phyloP scores from a whole-genome alignment of 2,329 filamentous ascomycete genomes.

The Aspergillus unguis region DNA sequence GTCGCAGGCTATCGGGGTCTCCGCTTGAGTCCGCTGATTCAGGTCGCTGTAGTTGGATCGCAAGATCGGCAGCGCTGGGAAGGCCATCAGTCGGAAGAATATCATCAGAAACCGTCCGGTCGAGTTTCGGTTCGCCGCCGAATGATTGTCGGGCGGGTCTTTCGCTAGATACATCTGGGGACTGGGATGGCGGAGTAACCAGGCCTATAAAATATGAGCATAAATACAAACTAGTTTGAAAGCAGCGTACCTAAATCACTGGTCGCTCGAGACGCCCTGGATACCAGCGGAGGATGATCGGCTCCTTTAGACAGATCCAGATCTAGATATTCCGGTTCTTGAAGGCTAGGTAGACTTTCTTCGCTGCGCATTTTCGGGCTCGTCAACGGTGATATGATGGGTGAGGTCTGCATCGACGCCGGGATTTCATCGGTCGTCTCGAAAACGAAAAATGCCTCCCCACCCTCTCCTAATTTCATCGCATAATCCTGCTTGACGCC shows the following conservation, averaged over 20 bases:
- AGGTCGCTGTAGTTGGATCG: conserved; percentile 9
- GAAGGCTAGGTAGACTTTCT: conserved; percentile 35
- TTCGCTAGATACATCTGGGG: conserved; percentile 30
- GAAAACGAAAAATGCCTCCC: conserved; percentile 98
- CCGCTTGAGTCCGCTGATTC: conserved; percentile 11
- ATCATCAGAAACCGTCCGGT: conserved; percentile 55
- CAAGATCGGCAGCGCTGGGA: conserved; percentile 16
- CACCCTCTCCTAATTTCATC: conserved; percentile 97
- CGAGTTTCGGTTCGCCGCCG: conserved; percentile 39
- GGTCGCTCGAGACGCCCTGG: conserved; percentile 36
- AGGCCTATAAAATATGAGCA: conserved; percentile 29
- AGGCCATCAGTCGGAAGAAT: conserved; percentile 45
- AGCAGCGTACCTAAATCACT: conserved; percentile 44
- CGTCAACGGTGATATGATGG: conserved; percentile 81
- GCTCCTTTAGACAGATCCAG: conserved; percentile 34
- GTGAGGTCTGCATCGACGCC: conserved; percentile 90
- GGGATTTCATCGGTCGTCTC: conserved; percentile 90
- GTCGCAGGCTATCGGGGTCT: conserved; percentile 24
- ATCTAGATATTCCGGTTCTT: conserved; percentile 52
- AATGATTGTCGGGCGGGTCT: conserved; percentile 28
- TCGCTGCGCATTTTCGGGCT: conserved; percentile 60
- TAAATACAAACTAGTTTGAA: neutral
- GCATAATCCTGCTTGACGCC: conserved; percentile 85
- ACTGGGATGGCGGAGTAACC: conserved; percentile 41
- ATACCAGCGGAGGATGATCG: conserved; percentile 27